Evolutionary conservation across 2,329 filamentous ascomycete species (phyloP), one percentile per base, ranked within the genome.

Genomic region (Sclerotinia borealis): DNA sequence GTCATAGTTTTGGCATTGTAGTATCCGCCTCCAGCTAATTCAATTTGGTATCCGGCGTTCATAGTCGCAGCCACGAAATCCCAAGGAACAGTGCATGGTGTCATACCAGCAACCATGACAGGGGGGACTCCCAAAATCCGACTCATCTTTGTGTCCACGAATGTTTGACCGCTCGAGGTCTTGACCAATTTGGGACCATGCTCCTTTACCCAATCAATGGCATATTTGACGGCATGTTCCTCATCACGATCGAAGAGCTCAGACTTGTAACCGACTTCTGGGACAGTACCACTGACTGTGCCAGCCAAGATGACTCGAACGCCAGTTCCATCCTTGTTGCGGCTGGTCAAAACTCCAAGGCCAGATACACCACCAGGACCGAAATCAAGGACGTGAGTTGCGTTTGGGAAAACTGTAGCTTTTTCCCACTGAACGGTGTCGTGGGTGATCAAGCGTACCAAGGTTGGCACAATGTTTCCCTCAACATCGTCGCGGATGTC

Each of bases 281-380:
- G 82, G 65, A 96, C 89, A 25, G 92, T 92, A 59, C 93, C 93
- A 72, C 93, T 91, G 72, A 99, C 89, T n/a, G 92, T 85, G 67
- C 96, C 95, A 49, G 92, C 95, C 64, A 99, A 84, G 69, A 99
- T 96, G 68, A 99, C 93, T 66, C 93, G 92, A 41, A 99, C 95
- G 72, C 95, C 95, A 64, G 92, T 98, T 67, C 95, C 95, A 76
- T 99, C 96, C 81, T 99, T 99, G 84, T 98, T 99, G 72, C 95
- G 91, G 82, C 96, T 98, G 64, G 95, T 99, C 68, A 99, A 81
- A 51, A 96, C 91, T 73, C 95, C 96, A 27, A 99, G 87, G 68
- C 96, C 96, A 29, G 95, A 99, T 68, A 98, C 95, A 67, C 95
- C 96, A 73, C 95, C 95, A 27, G 95, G 95, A 52, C 96, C 95